phyloP scores from a whole-genome alignment of 2,329 filamentous ascomycete genomes.

The Neonectria ditissima region DNA sequence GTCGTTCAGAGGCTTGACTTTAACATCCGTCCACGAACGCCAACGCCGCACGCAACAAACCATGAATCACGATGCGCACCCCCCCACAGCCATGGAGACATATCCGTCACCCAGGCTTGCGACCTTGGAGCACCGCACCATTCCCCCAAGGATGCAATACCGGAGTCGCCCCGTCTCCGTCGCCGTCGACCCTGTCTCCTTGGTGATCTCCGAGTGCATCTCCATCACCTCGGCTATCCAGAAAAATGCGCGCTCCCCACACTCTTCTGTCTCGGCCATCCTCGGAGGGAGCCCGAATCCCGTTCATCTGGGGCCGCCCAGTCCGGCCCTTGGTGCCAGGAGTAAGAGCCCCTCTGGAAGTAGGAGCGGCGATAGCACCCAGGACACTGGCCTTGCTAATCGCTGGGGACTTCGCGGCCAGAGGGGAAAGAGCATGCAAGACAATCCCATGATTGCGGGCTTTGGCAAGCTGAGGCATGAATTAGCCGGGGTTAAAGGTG shows the following conservation, averaged over 20 bases:
- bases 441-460: slow-evolving; percentile 94
- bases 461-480: slow-evolving; percentile 92
- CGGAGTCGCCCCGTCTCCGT: slow-evolving; percentile 76
- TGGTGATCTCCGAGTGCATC: slow-evolving; percentile 99
- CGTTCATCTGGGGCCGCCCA: slow-evolving; percentile 64
- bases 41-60: slow-evolving; percentile 33
- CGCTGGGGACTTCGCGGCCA: slow-evolving; percentile 94
- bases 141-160: slow-evolving; percentile 66
- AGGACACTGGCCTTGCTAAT: slow-evolving; percentile 75
- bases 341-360: slow-evolving; percentile 55
- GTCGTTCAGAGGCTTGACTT: slow-evolving; percentile 29
- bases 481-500: slow-evolving; percentile 85
- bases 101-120: slow-evolving; percentile 35
- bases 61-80: slow-evolving; percentile 50
- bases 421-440: slow-evolving; percentile 96
- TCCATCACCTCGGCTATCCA: slow-evolving; percentile 98
- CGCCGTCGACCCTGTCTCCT: slow-evolving; percentile 88
- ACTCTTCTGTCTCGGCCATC: slow-evolving; percentile 96
- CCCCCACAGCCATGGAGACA: slow-evolving; percentile 43
- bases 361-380: slow-evolving; percentile 55
- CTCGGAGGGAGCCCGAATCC: slow-evolving; percentile 79
- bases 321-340: slow-evolving; percentile 54
- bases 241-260: slow-evolving; percentile 95
- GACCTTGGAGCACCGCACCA: slow-evolving; percentile 39
- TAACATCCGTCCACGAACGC: slow-evolving; percentile 28